Evolutionary conservation across 495 filamentous ascomycete species (phyloP), one percentile per base, ranked within the genome.

Genomic region (Annulohypoxylon bovei): DNA sequence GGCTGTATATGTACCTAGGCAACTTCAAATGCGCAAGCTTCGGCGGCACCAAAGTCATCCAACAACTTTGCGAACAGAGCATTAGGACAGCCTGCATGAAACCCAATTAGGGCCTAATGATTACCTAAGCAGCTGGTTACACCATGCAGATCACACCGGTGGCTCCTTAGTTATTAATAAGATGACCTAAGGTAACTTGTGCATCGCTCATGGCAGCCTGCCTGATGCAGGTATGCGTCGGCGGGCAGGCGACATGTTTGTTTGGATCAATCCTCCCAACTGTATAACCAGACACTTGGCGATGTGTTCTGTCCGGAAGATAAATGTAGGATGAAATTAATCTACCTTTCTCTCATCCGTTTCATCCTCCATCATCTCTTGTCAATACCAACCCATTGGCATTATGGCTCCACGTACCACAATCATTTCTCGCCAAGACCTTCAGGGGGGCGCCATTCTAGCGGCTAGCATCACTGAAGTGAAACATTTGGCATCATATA

Each of bases 401-500:
- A n/a, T n/a, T n/a, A 42, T 42, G 39, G 39, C 39, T 42, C 20
- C 39, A 12, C 39, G 39, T 27, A 50, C 25, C 6, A 28, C 46
- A 5, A 20, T 25, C 14, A 50, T 78, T 59, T 62, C 63, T 47
- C 76, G 61, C 16, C 56, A 47, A 50, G 69, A 77, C 68, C 69
- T 79, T 30, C 53, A 40, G 11, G 54, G 46, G 12, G 35, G 25
- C 54, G 52, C 65, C 50, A 57, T 67, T 40, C 11, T 47, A 46
- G n/a, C 20, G 39, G 77, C 68, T 2, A 71, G 44, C 32, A 84
- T 84, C 65, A 79, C 75, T 1, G 66, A 82, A 32, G 74, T 83
- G 30, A 76, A 81, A 50, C 78, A 82, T 25, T 53, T 84, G 33
- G 73, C 84, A 7, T 87, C 84, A 5, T 87, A 87, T 65, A 87